Evolutionary conservation across 192 early-diverging fungal species (phyloP).

Genomic region (Chytriomyces hyalinus): DNA sequence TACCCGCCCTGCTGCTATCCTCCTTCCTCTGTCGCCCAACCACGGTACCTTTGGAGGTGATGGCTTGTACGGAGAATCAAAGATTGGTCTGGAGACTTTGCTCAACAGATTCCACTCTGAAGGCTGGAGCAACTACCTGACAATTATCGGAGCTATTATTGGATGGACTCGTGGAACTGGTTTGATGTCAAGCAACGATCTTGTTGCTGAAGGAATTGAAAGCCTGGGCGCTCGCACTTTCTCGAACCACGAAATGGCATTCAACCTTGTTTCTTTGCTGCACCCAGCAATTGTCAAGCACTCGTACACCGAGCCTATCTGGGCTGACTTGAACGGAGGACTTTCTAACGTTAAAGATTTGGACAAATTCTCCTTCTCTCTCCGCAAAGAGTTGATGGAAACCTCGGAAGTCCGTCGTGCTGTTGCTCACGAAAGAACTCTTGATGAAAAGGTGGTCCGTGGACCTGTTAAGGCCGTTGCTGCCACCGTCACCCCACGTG

Average conservation of each 20-base stretch:
- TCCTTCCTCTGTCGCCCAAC: constrained; percentile 94
- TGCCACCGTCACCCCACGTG: constrained; percentile 76
- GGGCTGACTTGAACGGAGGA: constrained; percentile 91
- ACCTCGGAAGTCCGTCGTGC: constrained; percentile 86
- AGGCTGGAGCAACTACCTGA: constrained; percentile 84
- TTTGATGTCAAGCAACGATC: constrained; percentile 90
- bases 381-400: constrained; percentile 81
- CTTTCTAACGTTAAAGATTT: constrained; percentile 85
- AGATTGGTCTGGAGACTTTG: constrained; percentile 90
- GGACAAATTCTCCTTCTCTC: constrained; percentile 74
- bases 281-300: constrained; percentile 78
- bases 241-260: constrained; percentile 90
- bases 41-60: constrained; percentile 93
- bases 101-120: constrained; percentile 92
- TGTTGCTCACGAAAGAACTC: constrained; percentile 73
- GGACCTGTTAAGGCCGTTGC: constrained; percentile 66
- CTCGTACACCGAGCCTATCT: constrained; percentile 76
- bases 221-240: constrained; percentile 88
- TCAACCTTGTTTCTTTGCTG: constrained; percentile 88
- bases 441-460: constrained; percentile 79
- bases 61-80: constrained; percentile 93
- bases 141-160: constrained; percentile 90
- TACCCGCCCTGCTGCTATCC: constrained; percentile 85
- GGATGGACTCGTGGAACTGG: constrained; percentile 98
- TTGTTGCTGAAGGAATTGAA: constrained; percentile 88